Evolutionary conservation across 2,329 filamentous ascomycete species (phyloP), one percentile per base, ranked within the genome.

Genomic region (Neonectria coccinea): DNA sequence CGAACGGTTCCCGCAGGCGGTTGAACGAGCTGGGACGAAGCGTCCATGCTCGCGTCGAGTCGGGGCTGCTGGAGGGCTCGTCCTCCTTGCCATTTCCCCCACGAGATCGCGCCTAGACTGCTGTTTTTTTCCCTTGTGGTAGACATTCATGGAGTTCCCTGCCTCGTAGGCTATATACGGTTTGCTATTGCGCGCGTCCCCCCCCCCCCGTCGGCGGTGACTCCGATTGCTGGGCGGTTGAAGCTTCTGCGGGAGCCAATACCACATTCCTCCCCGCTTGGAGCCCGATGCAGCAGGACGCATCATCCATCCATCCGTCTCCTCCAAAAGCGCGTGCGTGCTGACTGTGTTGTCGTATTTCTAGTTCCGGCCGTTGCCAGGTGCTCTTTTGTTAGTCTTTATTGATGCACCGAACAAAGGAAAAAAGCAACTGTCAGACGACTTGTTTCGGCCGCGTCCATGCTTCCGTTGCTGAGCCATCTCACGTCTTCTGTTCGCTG

Each of bases 81-180:
- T 57, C 39, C 45, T 27, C 18, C 41, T 41, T 29, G 36, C 39
- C 25, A 22, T 25, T 27, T 22, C 29, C 54, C 54, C 45, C 56
- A 53, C 56, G 56, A 45, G 48, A 53, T 58, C 55, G 41, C 55
- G 31, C 55, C 44, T 57, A 36, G 55, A 29, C 36, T 42, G 10
- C 22, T 20, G 14, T 8, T 41, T 29, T 41, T 31, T 6, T 3
- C 25, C 10, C 41, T 22, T 51, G 48, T 67, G 39, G 45, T 39
- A 57, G 47, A 27, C 31, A 62, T 51, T 57, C 67, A 64, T 61
- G 66, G 62, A 67, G 39, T 27, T 58, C 56, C 62, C 54, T 61
- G 56, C 45, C 18, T 59, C 41, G 27, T 18, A 27, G 36, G 20
- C 60, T 52, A 65, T 66, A 67, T 56, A 55, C 27, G 51, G 27